These are phyloP conservation scores for Saccharomyces hybrid DNA, from an alignment of 1,139 yeast species.

Conservation along the genomic window DNA sequence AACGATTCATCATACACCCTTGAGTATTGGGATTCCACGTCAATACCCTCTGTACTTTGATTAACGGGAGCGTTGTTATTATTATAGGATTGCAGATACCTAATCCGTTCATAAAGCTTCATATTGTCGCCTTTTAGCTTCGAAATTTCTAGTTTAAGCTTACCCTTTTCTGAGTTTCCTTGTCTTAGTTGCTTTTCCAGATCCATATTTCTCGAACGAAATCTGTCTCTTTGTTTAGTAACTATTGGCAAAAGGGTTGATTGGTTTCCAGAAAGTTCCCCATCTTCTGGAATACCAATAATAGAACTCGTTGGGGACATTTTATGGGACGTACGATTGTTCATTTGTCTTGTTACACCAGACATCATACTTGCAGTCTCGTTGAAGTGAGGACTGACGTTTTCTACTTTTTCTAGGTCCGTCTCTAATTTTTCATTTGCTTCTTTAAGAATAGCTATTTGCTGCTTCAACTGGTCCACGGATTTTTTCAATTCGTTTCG, in stretches of 20 bases:
- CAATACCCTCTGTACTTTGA: constrained; percentile 17
- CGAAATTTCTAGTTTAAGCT: constrained; percentile 58
- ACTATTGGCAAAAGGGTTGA: constrained; percentile 70
- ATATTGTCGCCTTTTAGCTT: constrained; percentile 65
- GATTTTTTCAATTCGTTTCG: constrained; percentile 17
- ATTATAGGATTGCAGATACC: constrained; percentile 43
- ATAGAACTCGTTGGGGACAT: constrained; percentile 46
- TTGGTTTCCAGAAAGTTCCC: constrained; percentile 16
- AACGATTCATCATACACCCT: constrained; percentile 67
- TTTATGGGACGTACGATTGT: constrained; percentile 33
- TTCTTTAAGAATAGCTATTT: constrained; percentile 37
- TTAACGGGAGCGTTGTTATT: constrained; percentile 17
- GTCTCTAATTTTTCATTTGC: constrained; percentile 60
- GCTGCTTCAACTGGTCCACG: constrained; percentile 30
- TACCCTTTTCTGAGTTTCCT: constrained; percentile 46
- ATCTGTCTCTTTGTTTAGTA: constrained; percentile 91
- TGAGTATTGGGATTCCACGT: constrained; percentile 55
- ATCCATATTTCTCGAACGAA: constrained; percentile 71
- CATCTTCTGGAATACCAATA: constrained; percentile 38
- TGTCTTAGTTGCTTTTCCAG: constrained; percentile 74
- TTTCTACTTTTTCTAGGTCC: constrained; percentile 53
- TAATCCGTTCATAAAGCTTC: constrained; percentile 71
- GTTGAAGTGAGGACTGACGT: constrained; percentile 32
- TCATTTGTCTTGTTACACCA: constrained; percentile 42
- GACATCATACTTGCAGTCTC: constrained; percentile 70